Base-by-base conservation (phyloP, 179 eudicot genomes). In the Pouteria campechiana region DNA sequence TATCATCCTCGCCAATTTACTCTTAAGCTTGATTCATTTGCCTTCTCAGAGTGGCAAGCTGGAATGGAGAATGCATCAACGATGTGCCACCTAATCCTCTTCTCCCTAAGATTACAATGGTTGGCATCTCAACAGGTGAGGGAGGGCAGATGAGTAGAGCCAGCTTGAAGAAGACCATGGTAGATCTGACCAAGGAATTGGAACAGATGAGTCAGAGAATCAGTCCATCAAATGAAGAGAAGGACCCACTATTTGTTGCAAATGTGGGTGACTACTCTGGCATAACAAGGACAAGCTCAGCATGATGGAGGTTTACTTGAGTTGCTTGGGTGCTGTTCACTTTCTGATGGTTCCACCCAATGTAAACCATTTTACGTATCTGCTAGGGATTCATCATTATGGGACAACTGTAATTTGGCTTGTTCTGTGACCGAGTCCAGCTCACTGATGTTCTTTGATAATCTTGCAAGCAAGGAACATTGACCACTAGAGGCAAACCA, bases 161-260 rank as follows among this genome's bases (percentile, higher is more conserved):
- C 38, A 57, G 56, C 11, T 39, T 89, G 55, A 76, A 74, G 57
- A 81, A 78, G 69, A 89, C 86, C 7, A 81, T 89, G 89, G 93
- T 76, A 30, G 80, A 85, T 42, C 52, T 89, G 32, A 79, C 83
- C 16, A 74, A 67, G 64, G 93, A 78, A 35, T 67, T 78, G 48
- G 93, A 85, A 69, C 69, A 61, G 27, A 69, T 54, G 1, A 76
- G 78, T 37, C 67, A 58, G 55, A 83, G 39, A 44, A 54, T 48
- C 39, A 68, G 0, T 44, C 48, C 17, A 25, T 48, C 57, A 43
- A 48, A 17, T 0, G 81, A 77, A 25, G 83, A 85, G 14, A 74
- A 95, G 65, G 97, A 89, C 57, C 95, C 95, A 23, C 72, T 89
- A 19, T 89, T 89, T 56, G 95, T 89, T 12, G 89, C 95, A 13